A percentile compares a stretch with the other conserved stretches of the same genome.
Evolutionary conservation across 768 basidiomycete species (phyloP).

Genomic region (Psilocybe cyanescens): DNA sequence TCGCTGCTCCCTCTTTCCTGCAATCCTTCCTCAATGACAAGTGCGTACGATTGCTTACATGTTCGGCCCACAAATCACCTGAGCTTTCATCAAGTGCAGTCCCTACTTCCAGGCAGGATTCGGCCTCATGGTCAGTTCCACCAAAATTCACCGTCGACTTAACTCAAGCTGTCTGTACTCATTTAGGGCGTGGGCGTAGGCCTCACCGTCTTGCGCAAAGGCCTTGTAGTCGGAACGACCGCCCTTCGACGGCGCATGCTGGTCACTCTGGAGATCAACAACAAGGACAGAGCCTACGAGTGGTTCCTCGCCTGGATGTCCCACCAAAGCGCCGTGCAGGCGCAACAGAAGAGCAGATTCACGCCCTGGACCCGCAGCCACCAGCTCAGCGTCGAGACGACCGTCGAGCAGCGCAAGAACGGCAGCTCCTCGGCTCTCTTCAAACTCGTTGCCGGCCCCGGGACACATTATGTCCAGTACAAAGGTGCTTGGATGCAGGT

Average conservation of each 20-base stretch:
- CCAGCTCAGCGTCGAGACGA: conserved; percentile 93
- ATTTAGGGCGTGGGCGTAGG: conserved; percentile 88
- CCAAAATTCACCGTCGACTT: not conserved
- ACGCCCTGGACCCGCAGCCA: conserved; percentile 75
- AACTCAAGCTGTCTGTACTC: conserved; percentile 4
- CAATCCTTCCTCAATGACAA: conserved; percentile 60
- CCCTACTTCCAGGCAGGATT: conserved; percentile 99
- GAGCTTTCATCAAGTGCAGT: conserved; percentile 55
- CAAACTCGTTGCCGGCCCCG: conserved; percentile 94
- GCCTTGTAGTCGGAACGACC: conserved; percentile 66
- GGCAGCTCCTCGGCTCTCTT: conserved; percentile 90
- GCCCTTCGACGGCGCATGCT: conserved; percentile 88
- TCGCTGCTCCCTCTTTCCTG: conserved; percentile 35
- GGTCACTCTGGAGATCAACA: conserved; percentile 94
- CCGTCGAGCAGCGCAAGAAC: conserved; percentile 86
- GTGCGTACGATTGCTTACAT: conserved; percentile 42
- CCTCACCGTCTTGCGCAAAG: conserved; percentile 74
- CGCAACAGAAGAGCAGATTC: conserved; percentile 25
- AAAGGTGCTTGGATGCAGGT: conserved; percentile 96
- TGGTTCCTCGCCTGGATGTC: conserved; percentile 99
- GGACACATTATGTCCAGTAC: conserved; percentile 92
- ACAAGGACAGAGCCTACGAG: conserved; percentile 92
- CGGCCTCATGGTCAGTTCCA: conserved; percentile 81
- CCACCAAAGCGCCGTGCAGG: conserved; percentile 47
- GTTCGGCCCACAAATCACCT: conserved; percentile 12